Conservation (phyloP, 192 early-diverging fungal species). For the Coemansia sp. region DNA sequence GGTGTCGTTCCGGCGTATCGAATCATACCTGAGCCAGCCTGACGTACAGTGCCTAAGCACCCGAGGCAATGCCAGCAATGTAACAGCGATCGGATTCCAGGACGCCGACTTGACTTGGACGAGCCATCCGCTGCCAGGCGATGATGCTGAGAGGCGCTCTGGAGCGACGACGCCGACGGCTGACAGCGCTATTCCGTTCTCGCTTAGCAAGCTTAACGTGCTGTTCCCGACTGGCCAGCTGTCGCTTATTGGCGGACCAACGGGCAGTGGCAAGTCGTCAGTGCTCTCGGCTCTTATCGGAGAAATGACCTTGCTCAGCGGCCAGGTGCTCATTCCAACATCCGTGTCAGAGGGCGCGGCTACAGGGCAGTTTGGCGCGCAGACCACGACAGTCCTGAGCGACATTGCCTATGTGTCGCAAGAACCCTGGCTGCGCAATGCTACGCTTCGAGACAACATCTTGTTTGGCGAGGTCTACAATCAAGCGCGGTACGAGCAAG, state of each 20-base stretch:
- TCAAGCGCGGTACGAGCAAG: constrained; percentile 69
- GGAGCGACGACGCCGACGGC: neutral
- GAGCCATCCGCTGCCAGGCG: neutral
- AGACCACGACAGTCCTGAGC: neutral
- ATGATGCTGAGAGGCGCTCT: neutral
- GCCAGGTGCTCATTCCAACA: constrained; percentile 24
- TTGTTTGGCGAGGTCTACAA: constrained; percentile 77
- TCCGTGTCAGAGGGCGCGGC: neutral
- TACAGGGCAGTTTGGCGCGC: neutral
- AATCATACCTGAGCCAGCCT: constrained; percentile 69
- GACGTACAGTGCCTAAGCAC: constrained; percentile 61
- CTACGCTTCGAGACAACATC: constrained; percentile 80
- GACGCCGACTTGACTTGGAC: constrained; percentile 41
- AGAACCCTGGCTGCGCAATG: constrained; percentile 68
- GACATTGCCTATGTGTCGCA: constrained; percentile 86
- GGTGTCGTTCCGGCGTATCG: constrained; percentile 69
- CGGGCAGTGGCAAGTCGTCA: constrained; percentile 90
- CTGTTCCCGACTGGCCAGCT: constrained; percentile 69
- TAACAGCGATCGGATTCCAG: constrained; percentile 53
- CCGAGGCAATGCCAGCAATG: neutral
- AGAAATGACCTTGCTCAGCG: constrained; percentile 62
- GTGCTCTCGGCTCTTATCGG: constrained; percentile 79
- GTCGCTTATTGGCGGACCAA: constrained; percentile 83
- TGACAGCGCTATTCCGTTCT: constrained; percentile 43
- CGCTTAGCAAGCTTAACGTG: constrained; percentile 63